Conservation (phyloP, 1,139 yeast genomes). For the Geotrichum phurueaensis region DNA sequence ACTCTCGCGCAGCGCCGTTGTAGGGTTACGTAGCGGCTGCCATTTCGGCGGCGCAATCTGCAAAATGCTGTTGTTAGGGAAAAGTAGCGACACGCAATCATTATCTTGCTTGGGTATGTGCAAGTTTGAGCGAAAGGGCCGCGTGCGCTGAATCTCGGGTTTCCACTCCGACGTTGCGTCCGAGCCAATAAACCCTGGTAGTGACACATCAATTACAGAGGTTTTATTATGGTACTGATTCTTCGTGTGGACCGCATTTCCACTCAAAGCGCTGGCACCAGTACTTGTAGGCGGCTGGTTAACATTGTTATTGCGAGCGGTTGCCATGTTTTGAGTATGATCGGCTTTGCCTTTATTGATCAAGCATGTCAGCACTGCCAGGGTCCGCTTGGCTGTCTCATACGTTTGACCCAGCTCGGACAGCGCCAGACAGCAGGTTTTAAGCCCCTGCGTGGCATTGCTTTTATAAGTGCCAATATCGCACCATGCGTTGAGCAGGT, state of each 20-base stretch:
- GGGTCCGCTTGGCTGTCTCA: slow-evolving; percentile 8
- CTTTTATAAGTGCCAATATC: slow-evolving; percentile 12
- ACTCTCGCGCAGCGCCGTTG: neutral
- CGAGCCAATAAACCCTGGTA: neutral
- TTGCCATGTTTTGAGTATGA: neutral
- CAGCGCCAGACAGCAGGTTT: slow-evolving; percentile 14
- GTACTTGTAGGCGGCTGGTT: neutral
- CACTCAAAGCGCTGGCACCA: neutral
- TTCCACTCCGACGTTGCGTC: slow-evolving; percentile 1
- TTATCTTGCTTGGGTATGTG: neutral
- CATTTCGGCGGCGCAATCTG: neutral
- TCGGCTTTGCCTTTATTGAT: slow-evolving; percentile 2
- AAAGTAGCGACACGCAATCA: neutral
- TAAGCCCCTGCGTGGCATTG: slow-evolving; percentile 14
- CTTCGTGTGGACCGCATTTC: neutral
- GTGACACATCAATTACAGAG: neutral
- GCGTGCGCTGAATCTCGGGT: slow-evolving; percentile 10
- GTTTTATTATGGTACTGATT: neutral
- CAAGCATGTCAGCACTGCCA: slow-evolving; percentile 6
- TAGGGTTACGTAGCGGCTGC: neutral
- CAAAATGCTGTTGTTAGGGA: neutral
- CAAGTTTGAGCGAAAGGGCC: neutral
- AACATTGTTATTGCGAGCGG: neutral
- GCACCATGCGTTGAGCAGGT: slow-evolving; percentile 17
- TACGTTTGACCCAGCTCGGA: slow-evolving; percentile 6